Conservation (phyloP, 305 asterid species). For the Nicotiana rustica region DNA sequence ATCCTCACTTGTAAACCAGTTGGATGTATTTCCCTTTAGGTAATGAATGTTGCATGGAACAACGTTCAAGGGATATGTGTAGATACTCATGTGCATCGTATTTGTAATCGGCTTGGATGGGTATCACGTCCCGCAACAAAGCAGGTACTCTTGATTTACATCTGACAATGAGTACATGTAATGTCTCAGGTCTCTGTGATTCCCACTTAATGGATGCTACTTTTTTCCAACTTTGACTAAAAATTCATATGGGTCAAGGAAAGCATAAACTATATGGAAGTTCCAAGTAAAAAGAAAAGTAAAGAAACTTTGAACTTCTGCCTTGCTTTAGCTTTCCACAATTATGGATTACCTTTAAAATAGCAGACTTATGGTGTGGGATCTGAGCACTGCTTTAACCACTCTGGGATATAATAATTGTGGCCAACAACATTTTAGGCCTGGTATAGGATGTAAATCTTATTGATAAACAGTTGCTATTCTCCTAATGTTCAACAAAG, state of each 20-base stretch:
- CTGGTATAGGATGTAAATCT: background rate
- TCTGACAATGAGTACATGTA: conserved; percentile 12
- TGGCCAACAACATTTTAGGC: background rate
- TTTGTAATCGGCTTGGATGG: conserved; percentile 95
- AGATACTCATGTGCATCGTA: conserved; percentile 98
- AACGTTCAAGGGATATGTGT: conserved; percentile 98
- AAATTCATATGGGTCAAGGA: background rate
- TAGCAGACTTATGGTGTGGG: background rate
- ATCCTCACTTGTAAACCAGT: background rate
- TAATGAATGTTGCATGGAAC: conserved; percentile 96
- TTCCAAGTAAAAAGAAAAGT: background rate
- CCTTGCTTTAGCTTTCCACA: background rate
- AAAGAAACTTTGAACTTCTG: conserved; percentile 11
- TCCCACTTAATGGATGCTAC: background rate
- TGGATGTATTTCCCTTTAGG: conserved; percentile 50
- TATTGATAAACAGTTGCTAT: background rate
- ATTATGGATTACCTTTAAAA: conserved; percentile 1
- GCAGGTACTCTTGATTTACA: conserved; percentile 57
- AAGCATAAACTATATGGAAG: background rate
- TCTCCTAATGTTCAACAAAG: background rate
- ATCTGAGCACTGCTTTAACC: background rate
- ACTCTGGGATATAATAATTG: background rate
- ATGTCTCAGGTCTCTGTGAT: conserved; percentile 14
- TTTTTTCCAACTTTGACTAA: background rate
- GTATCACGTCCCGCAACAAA: conserved; percentile 85